Conservation (phyloP, 495 filamentous ascomycete genomes). For the Aspergillus coremiiformis region DNA sequence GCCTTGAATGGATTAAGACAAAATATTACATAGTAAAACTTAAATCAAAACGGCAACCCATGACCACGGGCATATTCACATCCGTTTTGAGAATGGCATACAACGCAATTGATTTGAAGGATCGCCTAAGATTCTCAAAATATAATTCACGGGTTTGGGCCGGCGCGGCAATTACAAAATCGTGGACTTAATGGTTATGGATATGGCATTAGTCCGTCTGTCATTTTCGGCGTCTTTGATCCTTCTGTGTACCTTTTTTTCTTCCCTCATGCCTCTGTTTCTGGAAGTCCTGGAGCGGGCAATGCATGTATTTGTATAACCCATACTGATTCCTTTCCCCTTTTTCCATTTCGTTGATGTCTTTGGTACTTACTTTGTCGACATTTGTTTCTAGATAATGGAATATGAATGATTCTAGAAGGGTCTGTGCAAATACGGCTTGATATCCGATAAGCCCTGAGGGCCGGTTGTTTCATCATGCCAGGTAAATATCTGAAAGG, state of each 20-base stretch:
- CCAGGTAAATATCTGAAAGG: neutral
- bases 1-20: neutral
- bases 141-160: conserved; percentile 3
- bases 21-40: neutral
- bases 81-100: neutral
- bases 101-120: neutral
- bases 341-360: conserved; percentile 19
- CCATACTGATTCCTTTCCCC: conserved; percentile 22
- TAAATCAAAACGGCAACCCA: neutral
- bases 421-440: neutral
- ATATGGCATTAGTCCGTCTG: conserved; percentile 2
- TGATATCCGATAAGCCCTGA: neutral
- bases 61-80: neutral
- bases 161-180: conserved; percentile 8
- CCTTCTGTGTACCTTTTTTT: conserved; percentile 10
- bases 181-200: conserved; percentile 8
- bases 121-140: neutral
- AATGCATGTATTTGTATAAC: conserved; percentile 42
- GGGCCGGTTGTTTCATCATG: neutral
- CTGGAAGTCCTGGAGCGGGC: conserved; percentile 27
- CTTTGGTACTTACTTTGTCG: conserved; percentile 19
- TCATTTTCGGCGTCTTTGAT: conserved; percentile 12
- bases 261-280: conserved; percentile 20
- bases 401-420: conserved; percentile 19
- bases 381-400: conserved; percentile 30